Percentiles rank a stretch among this genome's conserved stretches.
These are phyloP conservation scores for Penicillium vulpinum DNA, from an alignment of 2,329 filamentous ascomycete genomes.

Conservation along the genomic window DNA sequence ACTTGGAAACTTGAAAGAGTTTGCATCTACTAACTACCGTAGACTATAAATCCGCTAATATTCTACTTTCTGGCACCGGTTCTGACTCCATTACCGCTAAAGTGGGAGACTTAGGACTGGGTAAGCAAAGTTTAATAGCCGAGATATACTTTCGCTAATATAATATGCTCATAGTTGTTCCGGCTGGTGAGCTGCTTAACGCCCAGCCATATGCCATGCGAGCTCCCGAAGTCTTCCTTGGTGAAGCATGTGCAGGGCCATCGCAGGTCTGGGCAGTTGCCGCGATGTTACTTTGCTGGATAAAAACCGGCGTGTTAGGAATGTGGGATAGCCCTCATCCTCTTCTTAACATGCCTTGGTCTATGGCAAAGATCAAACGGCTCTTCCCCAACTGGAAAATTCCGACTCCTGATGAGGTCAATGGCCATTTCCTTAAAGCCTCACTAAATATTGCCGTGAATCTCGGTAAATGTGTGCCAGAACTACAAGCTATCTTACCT, in stretches of 20 bases:
- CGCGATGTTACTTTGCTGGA: neutral
- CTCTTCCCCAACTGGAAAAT: neutral
- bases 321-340: neutral
- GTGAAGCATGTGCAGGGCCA: neutral
- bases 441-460: neutral
- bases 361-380: neutral
- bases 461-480: neutral
- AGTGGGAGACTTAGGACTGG: neutral
- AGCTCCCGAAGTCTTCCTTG: neutral
- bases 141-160: neutral
- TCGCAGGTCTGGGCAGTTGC: neutral
- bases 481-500: neutral
- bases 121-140: neutral
- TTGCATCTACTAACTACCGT: neutral
- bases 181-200: neutral
- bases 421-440: neutral
- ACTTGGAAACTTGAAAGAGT: neutral
- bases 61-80: neutral
- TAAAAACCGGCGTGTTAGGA: neutral
- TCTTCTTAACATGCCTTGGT: neutral
- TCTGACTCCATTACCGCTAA: neutral
- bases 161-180: neutral
- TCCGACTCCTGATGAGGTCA: neutral
- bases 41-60: neutral
- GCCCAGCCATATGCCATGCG: slow-evolving; percentile 3